Evolutionary conservation across 2,329 filamentous ascomycete species (phyloP).

Genomic region (Botrytis cinerea): DNA sequence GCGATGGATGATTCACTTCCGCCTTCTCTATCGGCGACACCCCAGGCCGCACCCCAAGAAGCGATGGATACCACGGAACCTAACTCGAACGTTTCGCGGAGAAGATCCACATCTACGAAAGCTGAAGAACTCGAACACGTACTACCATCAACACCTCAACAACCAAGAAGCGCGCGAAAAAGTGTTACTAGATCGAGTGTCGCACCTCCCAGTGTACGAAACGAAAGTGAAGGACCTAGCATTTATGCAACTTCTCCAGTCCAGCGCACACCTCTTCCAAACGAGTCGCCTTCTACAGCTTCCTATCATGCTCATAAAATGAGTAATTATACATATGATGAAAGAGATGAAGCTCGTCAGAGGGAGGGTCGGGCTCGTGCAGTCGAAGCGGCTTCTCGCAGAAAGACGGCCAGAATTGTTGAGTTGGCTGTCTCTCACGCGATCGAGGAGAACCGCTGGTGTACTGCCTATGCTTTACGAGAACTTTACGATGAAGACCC

Average conservation of each 20-base stretch:
- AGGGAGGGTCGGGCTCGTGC: conserved; percentile 29
- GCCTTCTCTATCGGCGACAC: conserved; percentile 33
- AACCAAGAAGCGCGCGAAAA: conserved; percentile 29
- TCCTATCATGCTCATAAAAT: conserved; percentile 18
- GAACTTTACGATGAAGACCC: conserved; percentile 61
- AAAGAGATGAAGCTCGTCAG: conserved; percentile 20
- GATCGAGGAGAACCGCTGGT: conserved; percentile 57
- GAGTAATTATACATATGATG: conserved; percentile 23
- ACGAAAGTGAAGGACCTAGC: conserved; percentile 22
- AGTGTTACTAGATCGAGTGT: conserved; percentile 28
- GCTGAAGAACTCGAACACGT: conserved; percentile 24
- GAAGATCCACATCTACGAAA: conserved; percentile 29
- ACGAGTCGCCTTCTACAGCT: conserved; percentile 20
- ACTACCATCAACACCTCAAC: conserved; percentile 22
- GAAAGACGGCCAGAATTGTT: conserved; percentile 53
- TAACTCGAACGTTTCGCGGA: conserved; percentile 24
- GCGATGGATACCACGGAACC: conserved; percentile 36
- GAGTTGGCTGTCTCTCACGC: conserved; percentile 61
- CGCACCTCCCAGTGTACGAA: conserved; percentile 18
- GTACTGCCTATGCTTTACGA: conserved; percentile 63
- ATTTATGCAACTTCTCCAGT: conserved; percentile 12
- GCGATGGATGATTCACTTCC: conserved; percentile 31
- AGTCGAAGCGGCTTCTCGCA: conserved; percentile 31
- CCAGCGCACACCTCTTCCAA: conserved; percentile 15
- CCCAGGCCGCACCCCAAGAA: conserved; percentile 35